These are phyloP conservation scores for Epichloe hybrida DNA, from an alignment of 2,329 filamentous ascomycete species.

Conservation along the genomic window DNA sequence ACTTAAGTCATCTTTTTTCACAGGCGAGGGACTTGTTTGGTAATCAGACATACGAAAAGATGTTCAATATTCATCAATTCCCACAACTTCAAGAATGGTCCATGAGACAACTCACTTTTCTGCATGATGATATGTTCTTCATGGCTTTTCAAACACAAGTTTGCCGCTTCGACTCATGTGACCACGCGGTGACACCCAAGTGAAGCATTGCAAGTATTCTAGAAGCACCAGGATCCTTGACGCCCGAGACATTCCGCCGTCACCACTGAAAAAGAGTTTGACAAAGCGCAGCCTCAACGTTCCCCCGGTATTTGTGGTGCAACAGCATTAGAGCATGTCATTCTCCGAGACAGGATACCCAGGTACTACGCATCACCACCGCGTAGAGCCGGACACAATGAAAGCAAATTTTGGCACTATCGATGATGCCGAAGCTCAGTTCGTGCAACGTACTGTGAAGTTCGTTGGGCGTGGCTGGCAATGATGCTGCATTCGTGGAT, in stretches of 20 bases:
- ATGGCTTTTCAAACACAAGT: background rate
- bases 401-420: background rate
- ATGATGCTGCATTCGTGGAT: too few species aligned
- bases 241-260: background rate
- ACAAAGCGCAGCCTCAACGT: background rate
- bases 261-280: background rate
- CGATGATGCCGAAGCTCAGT: background rate
- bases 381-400: background rate
- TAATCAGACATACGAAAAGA: too few species aligned
- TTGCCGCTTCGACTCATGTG: background rate
- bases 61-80: background rate
- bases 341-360: background rate
- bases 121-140: background rate
- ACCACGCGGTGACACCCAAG: background rate
- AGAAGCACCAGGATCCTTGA: background rate
- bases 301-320: background rate
- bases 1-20: background rate
- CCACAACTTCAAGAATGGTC: background rate
- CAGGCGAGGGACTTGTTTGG: background rate
- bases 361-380: background rate
- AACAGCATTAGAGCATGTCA: background rate
- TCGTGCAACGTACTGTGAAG: too few species aligned
- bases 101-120: background rate
- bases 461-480: too few species aligned
- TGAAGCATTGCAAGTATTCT: constrained; percentile 1